These are phyloP conservation scores for Ceratobasidium papillatum DNA, from an alignment of 1,284 basidiomycete species.

Conservation along the genomic window DNA sequence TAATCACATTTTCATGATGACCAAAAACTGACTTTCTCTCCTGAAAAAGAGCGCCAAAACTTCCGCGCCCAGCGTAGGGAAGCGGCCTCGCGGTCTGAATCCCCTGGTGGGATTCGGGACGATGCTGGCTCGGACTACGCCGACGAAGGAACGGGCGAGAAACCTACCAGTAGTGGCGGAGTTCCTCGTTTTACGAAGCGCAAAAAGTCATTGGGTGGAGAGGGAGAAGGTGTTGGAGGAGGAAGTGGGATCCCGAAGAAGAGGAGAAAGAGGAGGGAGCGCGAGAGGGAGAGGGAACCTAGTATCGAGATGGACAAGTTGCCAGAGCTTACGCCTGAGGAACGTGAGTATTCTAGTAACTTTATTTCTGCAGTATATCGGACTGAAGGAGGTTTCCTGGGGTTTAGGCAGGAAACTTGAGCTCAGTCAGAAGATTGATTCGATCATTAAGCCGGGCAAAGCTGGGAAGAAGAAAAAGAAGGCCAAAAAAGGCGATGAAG, in stretches of 20 bases:
- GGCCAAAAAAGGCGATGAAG: conserved; percentile 73
- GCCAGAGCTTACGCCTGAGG: conserved; percentile 69
- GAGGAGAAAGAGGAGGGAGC: conserved; percentile 59
- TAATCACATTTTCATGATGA: conserved; percentile 23
- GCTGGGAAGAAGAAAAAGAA: conserved; percentile 68
- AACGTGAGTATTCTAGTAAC: conserved; percentile 60
- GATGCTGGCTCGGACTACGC: conserved; percentile 68
- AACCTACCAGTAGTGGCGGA: conserved; percentile 46
- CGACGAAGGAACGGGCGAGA: conserved; percentile 55
- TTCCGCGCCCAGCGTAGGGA: conserved; percentile 48
- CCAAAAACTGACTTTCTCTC: conserved; percentile 33
- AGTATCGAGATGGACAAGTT: conserved; percentile 47
- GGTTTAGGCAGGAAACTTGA: conserved; percentile 67
- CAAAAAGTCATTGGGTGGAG: conserved; percentile 57
- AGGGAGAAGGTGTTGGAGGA: conserved; percentile 55
- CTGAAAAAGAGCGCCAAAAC: conserved; percentile 42
- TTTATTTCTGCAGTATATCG: not conserved
- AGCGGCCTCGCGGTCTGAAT: conserved; percentile 60
- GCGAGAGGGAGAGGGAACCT: conserved; percentile 59
- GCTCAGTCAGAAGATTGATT: conserved; percentile 79
- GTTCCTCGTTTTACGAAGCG: conserved; percentile 57
- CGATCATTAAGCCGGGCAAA: conserved; percentile 84
- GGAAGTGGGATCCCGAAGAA: conserved; percentile 54
- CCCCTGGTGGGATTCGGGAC: conserved; percentile 4
- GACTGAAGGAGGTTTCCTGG: conserved; percentile 43